Evolutionary conservation across 805 yeast genomes (phyloP).

Genomic region (Scheffersomyces coipomensis): DNA sequence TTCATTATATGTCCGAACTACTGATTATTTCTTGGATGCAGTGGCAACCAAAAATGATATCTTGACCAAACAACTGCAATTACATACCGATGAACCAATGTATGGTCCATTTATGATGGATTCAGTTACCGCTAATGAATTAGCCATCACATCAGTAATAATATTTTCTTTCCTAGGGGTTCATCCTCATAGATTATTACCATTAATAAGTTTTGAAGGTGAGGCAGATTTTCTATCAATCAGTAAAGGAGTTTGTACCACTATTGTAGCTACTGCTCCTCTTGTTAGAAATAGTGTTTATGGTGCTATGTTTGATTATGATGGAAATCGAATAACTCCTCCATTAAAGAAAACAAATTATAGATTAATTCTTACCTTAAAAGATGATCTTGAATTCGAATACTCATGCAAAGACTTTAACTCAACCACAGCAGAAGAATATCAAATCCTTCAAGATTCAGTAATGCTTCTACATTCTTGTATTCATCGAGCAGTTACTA

Average conservation of each 20-base stretch:
- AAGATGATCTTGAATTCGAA: conserved; percentile 1
- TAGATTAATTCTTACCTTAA: background rate
- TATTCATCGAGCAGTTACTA: conserved; percentile 9
- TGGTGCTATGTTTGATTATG: background rate
- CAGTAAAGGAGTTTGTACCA: conserved; percentile 12
- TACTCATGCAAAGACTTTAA: conserved; percentile 3
- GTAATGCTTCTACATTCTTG: conserved; percentile 12
- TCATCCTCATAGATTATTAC: conserved; percentile 28
- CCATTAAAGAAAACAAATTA: background rate
- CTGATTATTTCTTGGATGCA: conserved; percentile 17
- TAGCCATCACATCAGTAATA: conserved; percentile 17
- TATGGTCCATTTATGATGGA: background rate
- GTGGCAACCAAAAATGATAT: too few relatives aligned
- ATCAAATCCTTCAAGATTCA: conserved; percentile 3
- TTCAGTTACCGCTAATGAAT: conserved; percentile 10
- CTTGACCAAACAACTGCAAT: too few relatives aligned
- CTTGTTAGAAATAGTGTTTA: conserved; percentile 1
- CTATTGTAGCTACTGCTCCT: conserved; percentile 3
- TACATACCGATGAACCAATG: too few relatives aligned
- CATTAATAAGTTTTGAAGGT: conserved; percentile 20
- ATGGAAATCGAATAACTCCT: background rate
- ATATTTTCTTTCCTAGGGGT: conserved; percentile 28
- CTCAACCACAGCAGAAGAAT: conserved; percentile 4
- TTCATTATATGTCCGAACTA: conserved; percentile 11
- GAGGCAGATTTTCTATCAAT: conserved; percentile 21